phyloP scores from a whole-genome alignment of 768 basidiomycete genomes.

The Tylopilus cervinicoccineus region DNA sequence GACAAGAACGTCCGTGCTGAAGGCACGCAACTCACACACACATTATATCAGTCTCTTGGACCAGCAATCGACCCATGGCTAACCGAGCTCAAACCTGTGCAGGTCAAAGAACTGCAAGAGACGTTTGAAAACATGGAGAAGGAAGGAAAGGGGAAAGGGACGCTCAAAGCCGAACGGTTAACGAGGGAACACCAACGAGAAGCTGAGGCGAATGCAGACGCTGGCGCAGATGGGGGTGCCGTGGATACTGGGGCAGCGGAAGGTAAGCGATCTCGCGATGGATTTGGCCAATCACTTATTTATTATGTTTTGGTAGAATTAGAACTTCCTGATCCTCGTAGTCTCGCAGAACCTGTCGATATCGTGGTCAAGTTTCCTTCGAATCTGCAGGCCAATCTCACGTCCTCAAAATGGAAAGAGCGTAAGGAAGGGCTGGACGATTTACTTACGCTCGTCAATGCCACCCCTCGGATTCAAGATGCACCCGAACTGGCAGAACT shows the following conservation, averaged over 20 bases:
- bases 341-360: slow-evolving; percentile 77
- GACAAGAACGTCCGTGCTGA: slow-evolving; percentile 96
- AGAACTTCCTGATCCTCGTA: slow-evolving; percentile 68
- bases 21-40: slow-evolving; percentile 71
- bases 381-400: slow-evolving; percentile 67
- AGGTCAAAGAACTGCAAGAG: slow-evolving; percentile 93
- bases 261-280: slow-evolving; percentile 35
- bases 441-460: slow-evolving; percentile 62
- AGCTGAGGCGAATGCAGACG: slow-evolving; percentile 43
- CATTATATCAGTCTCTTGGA: slow-evolving; percentile 85
- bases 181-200: slow-evolving; percentile 79
- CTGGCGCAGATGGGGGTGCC: slow-evolving; percentile 32
- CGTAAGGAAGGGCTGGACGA: slow-evolving; percentile 90
- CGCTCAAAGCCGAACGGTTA: slow-evolving; percentile 70
- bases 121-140: slow-evolving; percentile 80
- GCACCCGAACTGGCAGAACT: slow-evolving; percentile 74
- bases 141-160: slow-evolving; percentile 82
- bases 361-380: slow-evolving; percentile 72
- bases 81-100: slow-evolving; percentile 91
- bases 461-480: slow-evolving; percentile 76
- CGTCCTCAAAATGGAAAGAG: slow-evolving; percentile 98
- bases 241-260: slow-evolving; percentile 48
- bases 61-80: slow-evolving; percentile 80
- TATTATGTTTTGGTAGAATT: slow-evolving; percentile 35
- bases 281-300: slow-evolving; percentile 6